Evolutionary conservation across 2,329 filamentous ascomycete genomes (phyloP), one percentile per base, ranked within the genome.

Genomic region (Emmonsiellopsis sp.): DNA sequence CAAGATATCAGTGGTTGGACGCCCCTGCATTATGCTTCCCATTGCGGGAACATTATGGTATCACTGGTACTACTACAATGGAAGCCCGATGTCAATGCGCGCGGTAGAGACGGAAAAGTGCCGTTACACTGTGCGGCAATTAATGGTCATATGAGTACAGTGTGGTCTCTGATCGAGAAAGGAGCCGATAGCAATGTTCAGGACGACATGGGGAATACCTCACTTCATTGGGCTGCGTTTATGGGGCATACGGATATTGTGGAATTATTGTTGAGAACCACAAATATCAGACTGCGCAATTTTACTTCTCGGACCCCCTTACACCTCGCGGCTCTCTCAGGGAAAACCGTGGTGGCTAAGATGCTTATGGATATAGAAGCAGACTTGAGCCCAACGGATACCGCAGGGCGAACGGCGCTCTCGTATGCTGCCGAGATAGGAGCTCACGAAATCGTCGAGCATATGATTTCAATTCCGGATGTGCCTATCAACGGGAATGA

Each of bases 121-220:
- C 36, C 36, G 9, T 7, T 39, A n/a, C 36, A 39, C 6, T 39
- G 9, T 10, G 36, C 36, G 13, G 36, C 13, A n/a, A 39, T 39
- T 10, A n/a, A n/a, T 10, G 36, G 36, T 7, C 13, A n/a, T 6
- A n/a, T 3, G 36, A 3, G 48, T 27, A 9, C 14, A 17, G 42
- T 53, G n/a, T 10, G 42, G 9, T 31, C 3, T 13, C 42, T 44
- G 27, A 44, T 44, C 14, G 42, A 44, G 14, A 17, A 17, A 37
- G 42, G 21, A 53, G 37, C 27, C 51, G 34, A 10, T 3, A 49
- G 52, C 10, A 57, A 61, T 49, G 42, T 44, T 5, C 42, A 44
- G 42, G 27, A 44, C 42, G 14, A 13, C 9, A 11, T 31, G 14
- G 27, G 42, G 14, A 13, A 44, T 6, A 44, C 42, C 27, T 3